Evolutionary conservation across 2,329 filamentous ascomycete genomes (phyloP).

Genomic region (Colletotrichum eleusines): DNA sequence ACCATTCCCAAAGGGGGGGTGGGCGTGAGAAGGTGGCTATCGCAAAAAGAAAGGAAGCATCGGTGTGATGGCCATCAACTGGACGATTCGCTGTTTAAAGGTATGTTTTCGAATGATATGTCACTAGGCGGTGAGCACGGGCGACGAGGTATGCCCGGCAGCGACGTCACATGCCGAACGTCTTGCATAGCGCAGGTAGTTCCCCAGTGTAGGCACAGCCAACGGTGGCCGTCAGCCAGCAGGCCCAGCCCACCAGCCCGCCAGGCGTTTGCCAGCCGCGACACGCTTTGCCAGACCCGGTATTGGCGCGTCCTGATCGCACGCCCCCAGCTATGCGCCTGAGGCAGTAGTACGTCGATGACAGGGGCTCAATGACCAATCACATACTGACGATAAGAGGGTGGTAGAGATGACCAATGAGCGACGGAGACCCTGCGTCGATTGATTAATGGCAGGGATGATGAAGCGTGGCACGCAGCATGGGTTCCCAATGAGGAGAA

Average conservation of each 20-base stretch:
- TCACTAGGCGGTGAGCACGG: constrained; percentile 38
- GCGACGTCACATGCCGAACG: constrained; percentile 38
- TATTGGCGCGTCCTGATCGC: neutral
- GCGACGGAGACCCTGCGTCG: constrained; percentile 31
- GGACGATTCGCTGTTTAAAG: neutral
- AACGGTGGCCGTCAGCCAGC: constrained; percentile 10
- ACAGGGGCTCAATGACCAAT: constrained; percentile 6
- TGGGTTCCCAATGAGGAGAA: constrained; percentile 19
- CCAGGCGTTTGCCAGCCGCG: constrained; percentile 9
- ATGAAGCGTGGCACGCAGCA: constrained; percentile 31
- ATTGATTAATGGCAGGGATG: constrained; percentile 34
- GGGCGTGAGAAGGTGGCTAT: constrained; percentile 26
- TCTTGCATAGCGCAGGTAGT: too few relatives aligned
- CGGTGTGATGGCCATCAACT: neutral
- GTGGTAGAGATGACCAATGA: constrained; percentile 16
- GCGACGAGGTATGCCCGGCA: constrained; percentile 33
- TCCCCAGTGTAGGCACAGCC: too few relatives aligned
- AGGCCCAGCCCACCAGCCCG: neutral
- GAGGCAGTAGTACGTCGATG: constrained; percentile 21
- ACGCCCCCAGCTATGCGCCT: neutral
- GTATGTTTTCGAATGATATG: constrained; percentile 15
- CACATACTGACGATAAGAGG: constrained; percentile 17
- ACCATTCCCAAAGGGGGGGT: neutral
- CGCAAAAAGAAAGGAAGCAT: neutral
- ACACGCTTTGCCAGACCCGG: constrained; percentile 7